These are phyloP conservation scores for Ilex asprella DNA, from an alignment of 257 asterid genomes.

Conservation along the genomic window DNA sequence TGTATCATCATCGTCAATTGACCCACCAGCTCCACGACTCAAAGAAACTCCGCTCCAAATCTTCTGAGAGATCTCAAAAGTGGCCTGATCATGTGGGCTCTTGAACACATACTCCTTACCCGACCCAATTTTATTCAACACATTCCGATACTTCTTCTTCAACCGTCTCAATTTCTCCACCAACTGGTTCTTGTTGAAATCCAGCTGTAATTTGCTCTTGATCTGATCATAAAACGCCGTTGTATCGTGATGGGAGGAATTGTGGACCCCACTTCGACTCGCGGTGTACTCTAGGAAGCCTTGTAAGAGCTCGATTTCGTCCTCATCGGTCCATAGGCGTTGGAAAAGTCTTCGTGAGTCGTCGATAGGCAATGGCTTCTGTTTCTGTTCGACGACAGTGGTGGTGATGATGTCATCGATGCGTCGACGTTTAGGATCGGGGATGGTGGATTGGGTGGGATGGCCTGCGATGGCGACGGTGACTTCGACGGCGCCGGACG, in stretches of 20 bases:
- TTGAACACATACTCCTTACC: slow-evolving; percentile 76
- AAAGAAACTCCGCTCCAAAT: slow-evolving; percentile 52
- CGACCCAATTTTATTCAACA: slow-evolving; percentile 47
- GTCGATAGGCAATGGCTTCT: slow-evolving; percentile 56
- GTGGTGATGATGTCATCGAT: slow-evolving; percentile 14
- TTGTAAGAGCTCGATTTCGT: slow-evolving; percentile 80
- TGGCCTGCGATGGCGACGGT: slow-evolving; percentile 54
- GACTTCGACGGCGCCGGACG: slow-evolving; percentile 35
- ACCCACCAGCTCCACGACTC: slow-evolving; percentile 35
- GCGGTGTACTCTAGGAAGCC: slow-evolving; percentile 80
- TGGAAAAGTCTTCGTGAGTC: slow-evolving; percentile 84
- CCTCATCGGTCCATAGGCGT: slow-evolving; percentile 93
- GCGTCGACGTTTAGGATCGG: slow-evolving; percentile 12
- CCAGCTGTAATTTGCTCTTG: slow-evolving; percentile 79
- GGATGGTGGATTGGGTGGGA: background rate
- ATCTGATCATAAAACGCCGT: slow-evolving; percentile 91
- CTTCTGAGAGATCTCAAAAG: slow-evolving; percentile 77
- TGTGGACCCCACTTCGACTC: slow-evolving; percentile 49
- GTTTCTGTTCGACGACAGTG: slow-evolving; percentile 20
- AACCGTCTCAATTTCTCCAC: slow-evolving; percentile 89
- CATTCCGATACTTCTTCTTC: slow-evolving; percentile 83
- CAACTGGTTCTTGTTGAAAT: slow-evolving; percentile 85
- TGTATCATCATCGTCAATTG: slow-evolving; percentile 43
- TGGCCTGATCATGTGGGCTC: slow-evolving; percentile 81
- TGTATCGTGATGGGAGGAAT: slow-evolving; percentile 83